These are phyloP conservation scores for Starmerella asiatica DNA, from an alignment of 805 yeast species.

Conservation along the genomic window DNA sequence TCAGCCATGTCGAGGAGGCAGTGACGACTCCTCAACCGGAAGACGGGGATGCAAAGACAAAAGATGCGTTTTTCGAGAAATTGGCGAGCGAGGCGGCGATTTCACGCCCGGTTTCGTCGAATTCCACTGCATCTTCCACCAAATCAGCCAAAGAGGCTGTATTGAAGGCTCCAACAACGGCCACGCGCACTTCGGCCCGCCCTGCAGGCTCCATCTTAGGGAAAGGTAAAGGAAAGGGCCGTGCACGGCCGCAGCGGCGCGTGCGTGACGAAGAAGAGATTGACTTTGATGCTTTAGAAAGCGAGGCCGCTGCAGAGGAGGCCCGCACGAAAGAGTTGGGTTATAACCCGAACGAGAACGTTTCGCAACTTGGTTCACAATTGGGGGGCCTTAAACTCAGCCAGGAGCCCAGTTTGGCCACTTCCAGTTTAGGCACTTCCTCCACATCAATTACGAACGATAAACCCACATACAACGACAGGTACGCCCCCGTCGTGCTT, in stretches of 20 bases:
- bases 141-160: not conserved
- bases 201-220: slow-evolving; percentile 14
- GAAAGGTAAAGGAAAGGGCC: slow-evolving; percentile 8
- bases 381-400: not conserved
- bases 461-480: not conserved
- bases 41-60: slow-evolving; percentile 13
- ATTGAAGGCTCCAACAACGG: slow-evolving; percentile 3
- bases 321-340: slow-evolving; percentile 36
- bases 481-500: slow-evolving; percentile 1
- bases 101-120: slow-evolving; percentile 16
- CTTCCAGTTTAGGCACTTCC: not conserved
- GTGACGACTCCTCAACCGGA: slow-evolving; percentile 3
- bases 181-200: slow-evolving; percentile 6
- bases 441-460: not conserved
- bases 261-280: slow-evolving; percentile 29
- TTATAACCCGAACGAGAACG: slow-evolving; percentile 29
- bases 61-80: slow-evolving; percentile 79
- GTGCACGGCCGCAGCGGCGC: slow-evolving; percentile 3
- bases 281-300: slow-evolving; percentile 56
- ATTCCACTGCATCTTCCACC: slow-evolving; percentile 9
- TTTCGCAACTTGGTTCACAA: not conserved
- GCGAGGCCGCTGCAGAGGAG: slow-evolving; percentile 70
- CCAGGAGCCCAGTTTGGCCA: no score
- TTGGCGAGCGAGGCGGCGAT: slow-evolving; percentile 46
- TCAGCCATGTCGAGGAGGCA: no score